These are phyloP conservation scores for Pseudogymnoascus sp. DNA, from an alignment of 2,329 filamentous ascomycete species.

Conservation along the genomic window DNA sequence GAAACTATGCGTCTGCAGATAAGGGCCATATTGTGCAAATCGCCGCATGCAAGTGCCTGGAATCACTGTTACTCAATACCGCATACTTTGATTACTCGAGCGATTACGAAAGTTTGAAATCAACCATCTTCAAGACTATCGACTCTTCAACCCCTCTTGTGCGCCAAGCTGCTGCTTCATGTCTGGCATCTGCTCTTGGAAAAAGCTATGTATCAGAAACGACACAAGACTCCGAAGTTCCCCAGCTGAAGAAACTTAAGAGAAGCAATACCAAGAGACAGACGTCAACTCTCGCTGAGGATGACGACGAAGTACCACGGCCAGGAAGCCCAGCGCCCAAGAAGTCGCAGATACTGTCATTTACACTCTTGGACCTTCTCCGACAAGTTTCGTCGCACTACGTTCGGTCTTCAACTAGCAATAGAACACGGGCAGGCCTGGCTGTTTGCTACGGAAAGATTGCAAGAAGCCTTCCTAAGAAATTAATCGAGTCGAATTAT, in stretches of 20 bases:
- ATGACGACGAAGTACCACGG: conserved; percentile 63
- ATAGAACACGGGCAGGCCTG: conserved; percentile 73
- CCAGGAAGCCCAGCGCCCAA: conserved; percentile 71
- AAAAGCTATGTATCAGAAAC: conserved; percentile 67
- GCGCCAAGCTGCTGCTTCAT: conserved; percentile 79
- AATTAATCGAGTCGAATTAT: conserved; percentile 77
- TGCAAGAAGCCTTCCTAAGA: conserved; percentile 71
- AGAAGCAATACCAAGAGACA: conserved; percentile 54
- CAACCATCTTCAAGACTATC: conserved; percentile 75
- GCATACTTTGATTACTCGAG: conserved; percentile 78
- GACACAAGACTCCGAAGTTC: conserved; percentile 42
- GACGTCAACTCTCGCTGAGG: conserved; percentile 54
- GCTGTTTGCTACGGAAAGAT: conserved; percentile 82
- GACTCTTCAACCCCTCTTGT: conserved; percentile 71
- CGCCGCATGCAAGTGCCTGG: conserved; percentile 72
- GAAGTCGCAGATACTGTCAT: conserved; percentile 64
- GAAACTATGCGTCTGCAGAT: conserved; percentile 69
- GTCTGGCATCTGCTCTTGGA: conserved; percentile 74
- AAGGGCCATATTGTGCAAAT: conserved; percentile 78
- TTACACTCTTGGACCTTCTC: conserved; percentile 73
- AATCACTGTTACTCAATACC: conserved; percentile 65
- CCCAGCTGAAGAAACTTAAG: conserved; percentile 63
- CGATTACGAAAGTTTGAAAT: conserved; percentile 86
- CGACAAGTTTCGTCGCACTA: conserved; percentile 77
- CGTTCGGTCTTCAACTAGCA: conserved; percentile 68